These are phyloP conservation scores for Geotrichum macrosporum DNA, from an alignment of 1,139 yeast genomes.

Conservation along the genomic window DNA sequence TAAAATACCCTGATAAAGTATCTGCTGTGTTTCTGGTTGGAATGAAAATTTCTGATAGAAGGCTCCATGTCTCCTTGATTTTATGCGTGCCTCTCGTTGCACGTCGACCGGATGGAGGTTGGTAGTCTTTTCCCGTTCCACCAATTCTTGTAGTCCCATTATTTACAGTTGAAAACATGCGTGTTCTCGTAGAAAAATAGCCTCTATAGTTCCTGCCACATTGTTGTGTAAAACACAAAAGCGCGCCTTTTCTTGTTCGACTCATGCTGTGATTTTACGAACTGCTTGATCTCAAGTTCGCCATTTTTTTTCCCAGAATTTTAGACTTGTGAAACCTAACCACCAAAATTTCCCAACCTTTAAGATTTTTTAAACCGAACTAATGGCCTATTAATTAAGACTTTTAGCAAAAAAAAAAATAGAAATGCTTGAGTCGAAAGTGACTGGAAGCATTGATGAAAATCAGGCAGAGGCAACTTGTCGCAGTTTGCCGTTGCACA, in stretches of 20 bases:
- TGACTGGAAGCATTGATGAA: neutral
- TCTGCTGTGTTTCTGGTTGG: slow-evolving; percentile 6
- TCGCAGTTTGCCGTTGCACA: neutral
- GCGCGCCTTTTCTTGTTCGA: too few species aligned
- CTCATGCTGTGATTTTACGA: too few species aligned
- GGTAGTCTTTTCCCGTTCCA: neutral
- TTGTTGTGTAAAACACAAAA: too few species aligned
- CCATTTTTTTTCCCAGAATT: neutral
- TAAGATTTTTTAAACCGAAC: neutral
- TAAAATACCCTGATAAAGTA: slow-evolving; percentile 9
- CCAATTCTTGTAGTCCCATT: too few species aligned
- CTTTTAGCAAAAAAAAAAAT: too few species aligned
- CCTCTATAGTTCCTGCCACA: too few species aligned
- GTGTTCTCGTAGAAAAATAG: too few species aligned
- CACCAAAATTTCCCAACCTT: neutral
- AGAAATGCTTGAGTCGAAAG: neutral
- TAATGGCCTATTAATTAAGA: neutral
- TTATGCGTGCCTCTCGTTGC: slow-evolving; percentile 30
- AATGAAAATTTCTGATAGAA: slow-evolving; percentile 11
- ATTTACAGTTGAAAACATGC: too few species aligned
- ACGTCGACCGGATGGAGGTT: neutral
- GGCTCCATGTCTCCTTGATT: slow-evolving; percentile 36
- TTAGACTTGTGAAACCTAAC: neutral
- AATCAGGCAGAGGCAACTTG: neutral
- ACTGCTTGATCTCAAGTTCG: too few species aligned